Base-by-base conservation (phyloP, 805 yeast genomes). In the Huiozyma sinensis region DNA sequence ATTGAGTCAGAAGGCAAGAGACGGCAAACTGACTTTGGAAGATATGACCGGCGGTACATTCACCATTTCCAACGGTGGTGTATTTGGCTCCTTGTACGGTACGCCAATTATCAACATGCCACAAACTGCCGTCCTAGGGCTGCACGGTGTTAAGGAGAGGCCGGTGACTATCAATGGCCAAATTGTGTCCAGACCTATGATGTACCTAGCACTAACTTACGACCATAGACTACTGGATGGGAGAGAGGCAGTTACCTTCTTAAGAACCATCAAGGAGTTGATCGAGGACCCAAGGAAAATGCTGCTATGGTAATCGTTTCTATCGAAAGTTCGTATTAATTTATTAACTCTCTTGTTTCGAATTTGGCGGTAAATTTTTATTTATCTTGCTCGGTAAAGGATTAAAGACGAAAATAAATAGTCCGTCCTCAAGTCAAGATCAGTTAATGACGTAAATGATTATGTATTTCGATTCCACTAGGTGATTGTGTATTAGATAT, bases 21-120 rank as follows among this genome's bases (percentile, higher is more conserved):
- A 90, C 65, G 92, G 92, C 61, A 89, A 92, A 72, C 77, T 92
- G 63, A 86, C 97, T 44, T 70, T 92, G 53, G 98, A 92, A 74
- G 98, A 92, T 68, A 90, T 92, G 97, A 77, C 96, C 49, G 98
- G 98, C 67, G 98, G 98, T 68, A 89, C 97, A 48, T 89, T 92
- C 76, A 92, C 98, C 61, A 92, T 92, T 60, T 92, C 97, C 44
- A 92, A 92, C 72, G 98, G 98, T 66, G 98, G 98, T 68, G 96
- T 92, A 46, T 92, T 92, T 61, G 98, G 98, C 52, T 92, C 97
- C 28, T 74, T 92, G 54, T 87, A 83, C 67, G 98, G 98, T 66
- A 92, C 98, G 43, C 98, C 98, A 61, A 92, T 92, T 69, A 90
- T 92, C 66, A 92, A 92, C 77, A 70, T 84, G 78, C 98, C 98